phyloP scores from a whole-genome alignment of 2,329 filamentous ascomycete species.

The Diplodia mutila region DNA sequence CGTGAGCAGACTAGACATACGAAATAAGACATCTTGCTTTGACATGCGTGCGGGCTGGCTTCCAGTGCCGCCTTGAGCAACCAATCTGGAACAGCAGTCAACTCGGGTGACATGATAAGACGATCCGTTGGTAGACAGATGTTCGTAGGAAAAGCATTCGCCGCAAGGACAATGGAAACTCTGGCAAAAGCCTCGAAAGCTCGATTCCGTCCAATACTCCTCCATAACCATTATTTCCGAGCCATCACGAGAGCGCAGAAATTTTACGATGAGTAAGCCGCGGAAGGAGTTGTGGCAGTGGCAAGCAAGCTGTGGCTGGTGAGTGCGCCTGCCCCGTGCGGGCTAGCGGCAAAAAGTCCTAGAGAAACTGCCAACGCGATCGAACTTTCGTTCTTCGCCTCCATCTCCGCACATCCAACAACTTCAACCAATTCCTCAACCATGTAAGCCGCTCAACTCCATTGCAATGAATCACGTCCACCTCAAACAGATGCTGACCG shows the following conservation, averaged over 20 bases:
- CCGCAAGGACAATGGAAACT: no score
- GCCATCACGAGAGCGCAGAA: no score
- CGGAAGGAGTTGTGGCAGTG: not conserved
- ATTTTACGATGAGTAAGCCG: no score
- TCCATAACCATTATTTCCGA: no score
- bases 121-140: not conserved
- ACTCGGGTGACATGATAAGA: no score
- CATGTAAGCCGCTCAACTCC: not conserved
- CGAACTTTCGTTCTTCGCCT: not conserved
- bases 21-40: slow-evolving; percentile 8
- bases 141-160: no score
- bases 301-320: not conserved
- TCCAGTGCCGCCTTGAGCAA: not conserved
- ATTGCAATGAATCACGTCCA: not conserved
- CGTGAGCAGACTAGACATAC: slow-evolving; percentile 11
- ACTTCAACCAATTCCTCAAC: not conserved
- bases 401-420: not conserved
- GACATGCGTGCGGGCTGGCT: not conserved
- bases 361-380: not conserved
- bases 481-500: not conserved
- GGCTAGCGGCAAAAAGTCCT: slow-evolving; percentile 9
- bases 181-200: no score
- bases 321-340: not conserved
- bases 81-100: not conserved
- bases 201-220: no score